Conservation (phyloP, 768 basidiomycete species). For the Termitomyces sp. region DNA sequence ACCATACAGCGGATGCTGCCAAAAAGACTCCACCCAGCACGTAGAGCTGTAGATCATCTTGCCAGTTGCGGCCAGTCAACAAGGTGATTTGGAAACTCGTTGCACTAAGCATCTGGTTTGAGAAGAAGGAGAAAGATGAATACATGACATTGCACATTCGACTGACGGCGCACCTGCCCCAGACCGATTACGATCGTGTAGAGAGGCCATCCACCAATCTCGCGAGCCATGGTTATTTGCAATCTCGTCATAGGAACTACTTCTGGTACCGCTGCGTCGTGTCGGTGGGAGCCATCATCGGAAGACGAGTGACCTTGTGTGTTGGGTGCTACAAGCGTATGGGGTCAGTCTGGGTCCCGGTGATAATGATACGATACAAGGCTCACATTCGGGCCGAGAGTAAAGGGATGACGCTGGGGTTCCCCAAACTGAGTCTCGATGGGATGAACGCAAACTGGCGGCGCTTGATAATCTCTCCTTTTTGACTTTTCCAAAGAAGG, state of each 20-base stretch:
- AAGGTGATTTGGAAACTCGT: constrained; percentile 95
- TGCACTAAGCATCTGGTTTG: constrained; percentile 69
- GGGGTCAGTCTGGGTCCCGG: neutral
- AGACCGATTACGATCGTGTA: constrained; percentile 86
- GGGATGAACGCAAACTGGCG: constrained; percentile 71
- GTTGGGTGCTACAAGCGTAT: constrained; percentile 38
- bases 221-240: constrained; percentile 79
- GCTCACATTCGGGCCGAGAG: constrained; percentile 75
- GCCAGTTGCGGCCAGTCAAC: constrained; percentile 81
- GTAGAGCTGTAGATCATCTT: constrained; percentile 77
- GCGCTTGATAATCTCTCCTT: constrained; percentile 85
- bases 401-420: constrained; percentile 60
- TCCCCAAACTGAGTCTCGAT: constrained; percentile 80
- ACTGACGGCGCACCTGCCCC: constrained; percentile 54
- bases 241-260: constrained; percentile 75
- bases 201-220: constrained; percentile 83
- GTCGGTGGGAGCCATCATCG: constrained; percentile 39
- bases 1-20: constrained; percentile 84
- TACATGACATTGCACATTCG: neutral
- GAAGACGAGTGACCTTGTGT: constrained; percentile 36
- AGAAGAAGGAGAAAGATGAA: neutral
- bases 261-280: constrained; percentile 51
- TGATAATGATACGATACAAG: neutral
- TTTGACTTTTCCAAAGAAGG: constrained; percentile 87
- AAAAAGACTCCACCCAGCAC: constrained; percentile 89